Evolutionary conservation across 2,329 filamentous ascomycete genomes (phyloP), one percentile per base, ranked within the genome.

Genomic region (Parastagonospora nodorum): DNA sequence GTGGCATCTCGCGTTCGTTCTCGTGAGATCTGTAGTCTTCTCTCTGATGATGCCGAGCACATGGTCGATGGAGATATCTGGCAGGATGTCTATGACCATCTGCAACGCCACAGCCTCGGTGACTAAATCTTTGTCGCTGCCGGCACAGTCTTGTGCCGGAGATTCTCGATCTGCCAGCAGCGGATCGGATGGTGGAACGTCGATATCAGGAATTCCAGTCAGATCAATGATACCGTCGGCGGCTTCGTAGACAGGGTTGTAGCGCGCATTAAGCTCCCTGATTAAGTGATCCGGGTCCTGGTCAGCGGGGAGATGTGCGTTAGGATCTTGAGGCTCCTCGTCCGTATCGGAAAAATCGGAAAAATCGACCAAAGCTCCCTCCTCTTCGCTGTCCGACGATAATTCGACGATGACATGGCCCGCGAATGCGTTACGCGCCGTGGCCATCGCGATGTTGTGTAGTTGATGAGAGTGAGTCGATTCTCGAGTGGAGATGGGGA

Each of bases 1-100:
- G 43, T 71, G 63, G 44, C 67, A 71, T 42, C 55, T 58, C 5
- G 41, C 53, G 2, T 45, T 51, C 15, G 66, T 64, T 9, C 58
- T 59, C n/a, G 57, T 66, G 8, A 40, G 39, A 31, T 65, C 62
- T 19, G 61, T 60, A 27, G 55, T 65, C 19, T 49, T 55, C 31
- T 65, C 58, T 36, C 53, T 48, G 32, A 72, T 67, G 16, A 68
- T 45, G 2, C 51, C 44, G 16, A 71, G 56, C 14, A 66, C 71
- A 52, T 74, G 58, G 31, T 71, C 55, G 16, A 65, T 56, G 4
- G 67, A 62, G 29, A 74, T 67, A 35, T 72, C 71, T 8, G 71
- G 69, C 5, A 73, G 56, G 8, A 74, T 60, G 30, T 68, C 55
- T 7, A 74, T 24, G n/a, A 74, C 51, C 55, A 66, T 63, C 39